Evolutionary conservation across 2,329 filamentous ascomycete genomes (phyloP), one percentile per base, ranked within the genome.

Genomic region (Ophiocordyceps sinensis): DNA sequence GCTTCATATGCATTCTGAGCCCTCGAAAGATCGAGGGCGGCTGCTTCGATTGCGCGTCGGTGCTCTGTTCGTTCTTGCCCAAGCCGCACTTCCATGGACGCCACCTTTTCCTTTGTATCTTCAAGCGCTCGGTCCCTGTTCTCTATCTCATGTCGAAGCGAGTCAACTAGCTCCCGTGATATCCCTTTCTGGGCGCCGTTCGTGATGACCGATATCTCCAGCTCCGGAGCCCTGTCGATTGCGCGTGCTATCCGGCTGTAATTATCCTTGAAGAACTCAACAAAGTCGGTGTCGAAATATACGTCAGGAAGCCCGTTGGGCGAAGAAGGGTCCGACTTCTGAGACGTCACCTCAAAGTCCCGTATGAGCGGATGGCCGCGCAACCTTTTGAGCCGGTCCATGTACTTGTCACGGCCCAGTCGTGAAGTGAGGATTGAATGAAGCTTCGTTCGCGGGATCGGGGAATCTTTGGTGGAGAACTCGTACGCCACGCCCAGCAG

Each of bases 381-480:
- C 31, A 98, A 66, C 46, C 80, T 82, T 21, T 74, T 77, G 32
- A 98, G 71, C 46, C 80, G 80, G 58, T 93, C 83, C 42, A 93
- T 76, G 55, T 94, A 98, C 52, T 81, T 80, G 51, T 94, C 87
- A 49, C 88, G 79, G 32, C 87, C 85, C 51, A 96, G 73, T 43
- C 81, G 77, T 36, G 81, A 77, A 26, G 76, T 70, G 30, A 98
- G 67, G 26, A 95, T 73, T 21, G 82, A 77, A 53, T 94, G 84
- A 36, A 98, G 65, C 10, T 82, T 88, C 21, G 78, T 71, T 45
- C 91, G 75, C 6, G 89, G 76, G 40, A 98, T 81, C 0, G 91
- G 86, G 0, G 89, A 96, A 60, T 98, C 91, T 56, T 94, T 94
- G 0, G 89, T 95, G 10, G 89, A 96, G 54, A 96, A 98, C 54